Base-by-base conservation (phyloP, 768 basidiomycete species). In the Rhodosporidiobolus sp. region DNA sequence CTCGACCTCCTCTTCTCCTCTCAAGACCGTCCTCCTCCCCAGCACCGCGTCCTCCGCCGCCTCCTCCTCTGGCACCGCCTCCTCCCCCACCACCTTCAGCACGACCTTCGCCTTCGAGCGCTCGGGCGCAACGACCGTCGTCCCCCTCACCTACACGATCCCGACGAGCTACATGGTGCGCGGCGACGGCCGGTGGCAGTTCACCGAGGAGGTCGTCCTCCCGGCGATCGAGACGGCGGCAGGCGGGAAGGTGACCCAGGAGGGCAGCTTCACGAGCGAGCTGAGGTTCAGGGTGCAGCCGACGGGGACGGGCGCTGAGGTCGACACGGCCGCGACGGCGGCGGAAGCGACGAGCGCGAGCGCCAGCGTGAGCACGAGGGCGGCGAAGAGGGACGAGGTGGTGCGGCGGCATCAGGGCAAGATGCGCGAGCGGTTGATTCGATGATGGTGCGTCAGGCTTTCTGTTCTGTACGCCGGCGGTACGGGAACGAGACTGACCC, bases 161-260 rank as follows among this genome's bases (percentile, higher is more conserved):
- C 73, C 73, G 5, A 43, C 73, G 5, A 64, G 66, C 4, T 64
- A 61, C 65, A 26, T 28, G 24, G 59, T 56, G 4, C 69, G 73
- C 24, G 63, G 43, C 6, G 61, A 74, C 63, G 73, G 73, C 3
- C 61, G 61, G 54, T 70, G 59, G 38, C 73, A 74, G 57, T 74
- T 74, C 69, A 74, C 73, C 12, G 50, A 74, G 66, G 38, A 26
- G 43, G 73, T 74, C 69, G 73, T 70, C 46, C 58, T 74, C 0
- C 73, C 73, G 26, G 55, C 52, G 9, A 56, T 61, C 19, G 53
- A 6, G 12, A n/a, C 26, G 11, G 34, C 54, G 1, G 3, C 35
- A 12, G 55, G 54, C 17, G 46, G 46, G 24, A 4, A 38, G 2
- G 32, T 50, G 2, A 20, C 11, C 24, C 52, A 28, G 6, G 7